phyloP scores from a whole-genome alignment of 345 rosid species.

The Eutrema yunnanense region DNA sequence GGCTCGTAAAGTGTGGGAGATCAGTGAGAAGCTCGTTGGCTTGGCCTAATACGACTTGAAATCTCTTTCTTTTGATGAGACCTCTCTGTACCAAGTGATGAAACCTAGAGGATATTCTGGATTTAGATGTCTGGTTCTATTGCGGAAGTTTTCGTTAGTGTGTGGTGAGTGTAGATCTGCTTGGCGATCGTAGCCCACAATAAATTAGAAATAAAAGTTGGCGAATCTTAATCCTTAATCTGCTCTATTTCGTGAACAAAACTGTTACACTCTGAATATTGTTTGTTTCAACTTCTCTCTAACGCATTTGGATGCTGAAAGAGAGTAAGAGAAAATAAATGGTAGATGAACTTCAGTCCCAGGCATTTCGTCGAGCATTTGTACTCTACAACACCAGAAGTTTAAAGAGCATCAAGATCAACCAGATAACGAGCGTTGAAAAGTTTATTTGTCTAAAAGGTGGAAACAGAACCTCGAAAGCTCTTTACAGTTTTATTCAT shows the following conservation, averaged over 20 bases:
- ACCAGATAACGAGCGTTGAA: neutral
- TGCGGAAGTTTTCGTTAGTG: neutral
- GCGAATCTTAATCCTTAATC: neutral
- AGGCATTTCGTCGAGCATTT: too few species aligned
- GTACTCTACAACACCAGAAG: neutral
- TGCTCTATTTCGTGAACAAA: neutral
- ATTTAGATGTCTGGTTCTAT: neutral
- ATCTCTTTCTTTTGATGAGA: neutral
- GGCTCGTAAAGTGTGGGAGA: constrained; percentile 92
- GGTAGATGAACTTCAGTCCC: too few species aligned
- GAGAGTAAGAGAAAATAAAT: too few species aligned
- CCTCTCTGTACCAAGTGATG: neutral
- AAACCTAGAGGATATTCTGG: neutral
- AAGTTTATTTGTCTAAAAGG: neutral
- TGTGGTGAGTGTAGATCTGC: constrained; percentile 23
- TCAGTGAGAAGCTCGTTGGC: constrained; percentile 96
- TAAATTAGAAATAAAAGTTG: constrained; percentile 11
- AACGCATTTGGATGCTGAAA: too few species aligned
- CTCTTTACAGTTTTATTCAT: constrained; percentile 17
- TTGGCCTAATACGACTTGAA: constrained; percentile 42
- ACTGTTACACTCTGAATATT: neutral
- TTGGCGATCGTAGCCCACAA: constrained; percentile 8
- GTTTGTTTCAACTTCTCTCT: neutral
- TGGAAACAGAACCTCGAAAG: neutral
- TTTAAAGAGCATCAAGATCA: neutral